Evolutionary conservation across 192 early-diverging fungal genomes (phyloP).

Genomic region (Gonapodya prolifera): DNA sequence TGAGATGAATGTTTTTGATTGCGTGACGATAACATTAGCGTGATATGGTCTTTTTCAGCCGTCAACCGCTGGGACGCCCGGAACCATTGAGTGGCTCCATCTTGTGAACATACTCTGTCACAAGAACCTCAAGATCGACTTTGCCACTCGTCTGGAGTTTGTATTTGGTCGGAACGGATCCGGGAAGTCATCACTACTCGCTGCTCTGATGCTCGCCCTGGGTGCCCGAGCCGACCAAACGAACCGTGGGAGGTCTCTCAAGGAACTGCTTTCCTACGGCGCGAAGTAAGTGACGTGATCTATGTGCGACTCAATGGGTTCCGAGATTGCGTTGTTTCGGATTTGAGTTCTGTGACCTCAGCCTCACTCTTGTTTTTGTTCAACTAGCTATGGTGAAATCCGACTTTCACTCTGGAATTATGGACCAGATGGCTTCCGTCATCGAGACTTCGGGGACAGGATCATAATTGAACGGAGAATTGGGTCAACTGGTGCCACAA

Average conservation of each 20-base stretch:
- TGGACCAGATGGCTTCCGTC: conserved; percentile 75
- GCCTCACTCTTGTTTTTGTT: not conserved
- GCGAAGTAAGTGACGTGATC: conserved; percentile 29
- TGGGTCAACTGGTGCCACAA: conserved; percentile 26
- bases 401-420: conserved; percentile 63
- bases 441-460: conserved; percentile 60
- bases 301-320: not conserved
- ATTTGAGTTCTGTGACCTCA: not conserved
- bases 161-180: conserved; percentile 94
- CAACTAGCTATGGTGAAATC: conserved; percentile 49
- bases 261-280: conserved; percentile 74
- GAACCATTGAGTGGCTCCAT: conserved; percentile 70
- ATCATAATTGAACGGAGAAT: conserved; percentile 79
- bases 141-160: conserved; percentile 88
- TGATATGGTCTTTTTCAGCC: not conserved
- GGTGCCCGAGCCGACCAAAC: conserved; percentile 84
- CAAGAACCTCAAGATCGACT: conserved; percentile 55
- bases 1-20: too few relatives aligned
- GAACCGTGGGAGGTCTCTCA: conserved; percentile 66
- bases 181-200: conserved; percentile 95
- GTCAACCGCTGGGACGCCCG: conserved; percentile 13
- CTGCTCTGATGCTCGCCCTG: conserved; percentile 77
- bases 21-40: too few relatives aligned
- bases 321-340: not conserved
- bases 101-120: conserved; percentile 96